These are phyloP conservation scores for Saccharomyces paradoxus DNA, from an alignment of 805 yeast species.

Conservation along the genomic window DNA sequence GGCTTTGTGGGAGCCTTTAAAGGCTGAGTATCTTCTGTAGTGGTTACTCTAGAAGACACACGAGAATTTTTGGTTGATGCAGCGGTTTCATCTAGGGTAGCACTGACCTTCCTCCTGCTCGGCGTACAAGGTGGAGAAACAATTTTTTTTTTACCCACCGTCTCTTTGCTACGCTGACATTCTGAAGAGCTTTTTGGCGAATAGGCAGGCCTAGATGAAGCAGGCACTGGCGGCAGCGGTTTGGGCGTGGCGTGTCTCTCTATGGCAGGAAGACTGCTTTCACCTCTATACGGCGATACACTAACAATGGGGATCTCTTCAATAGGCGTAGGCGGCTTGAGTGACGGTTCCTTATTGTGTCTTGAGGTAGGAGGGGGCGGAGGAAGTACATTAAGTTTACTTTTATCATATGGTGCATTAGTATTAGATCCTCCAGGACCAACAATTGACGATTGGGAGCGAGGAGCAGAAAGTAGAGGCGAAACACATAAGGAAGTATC, in stretches of 20 bases:
- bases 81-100: neutral
- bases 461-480: neutral
- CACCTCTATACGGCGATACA: slow-evolving; percentile 3
- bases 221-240: slow-evolving; percentile 14
- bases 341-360: slow-evolving; percentile 14
- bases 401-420: neutral
- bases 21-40: neutral
- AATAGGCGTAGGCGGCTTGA: neutral
- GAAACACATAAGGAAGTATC: neutral
- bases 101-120: neutral
- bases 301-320: slow-evolving; percentile 2
- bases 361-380: slow-evolving; percentile 16
- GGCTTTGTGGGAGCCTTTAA: neutral
- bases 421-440: neutral
- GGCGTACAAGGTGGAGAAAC: neutral
- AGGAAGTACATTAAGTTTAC: slow-evolving; percentile 12
- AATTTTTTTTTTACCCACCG: neutral
- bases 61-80: neutral
- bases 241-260: slow-evolving; percentile 1
- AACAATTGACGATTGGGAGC: neutral
- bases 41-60: neutral
- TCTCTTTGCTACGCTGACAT: neutral
- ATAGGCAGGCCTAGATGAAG: slow-evolving; percentile 1
- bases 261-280: slow-evolving; percentile 1
- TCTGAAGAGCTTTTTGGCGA: neutral